These are phyloP conservation scores for Medicago arabica DNA, from an alignment of 306 rosid genomes.

Conservation along the genomic window DNA sequence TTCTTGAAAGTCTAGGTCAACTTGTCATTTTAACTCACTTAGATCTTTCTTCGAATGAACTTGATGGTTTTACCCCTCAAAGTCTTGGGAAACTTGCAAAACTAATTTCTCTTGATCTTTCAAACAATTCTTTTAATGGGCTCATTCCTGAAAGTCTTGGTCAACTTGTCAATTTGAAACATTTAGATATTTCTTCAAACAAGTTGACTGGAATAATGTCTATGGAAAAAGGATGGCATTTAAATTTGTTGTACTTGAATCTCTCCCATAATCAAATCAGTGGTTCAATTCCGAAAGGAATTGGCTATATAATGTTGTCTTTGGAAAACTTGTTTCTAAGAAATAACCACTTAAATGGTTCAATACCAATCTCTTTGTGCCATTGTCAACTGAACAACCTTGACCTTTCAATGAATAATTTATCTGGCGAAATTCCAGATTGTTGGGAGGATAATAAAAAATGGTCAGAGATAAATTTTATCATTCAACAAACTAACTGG, in stretches of 20 bases:
- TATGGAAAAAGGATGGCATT: not conserved
- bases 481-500: slow-evolving; percentile 32
- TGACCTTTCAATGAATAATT: slow-evolving; percentile 36
- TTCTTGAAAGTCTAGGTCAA: not conserved
- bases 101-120: fast-evolving
- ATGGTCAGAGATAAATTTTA: slow-evolving; percentile 14
- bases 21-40: not conserved
- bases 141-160: not conserved
- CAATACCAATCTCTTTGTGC: slow-evolving; percentile 33
- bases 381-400: not conserved
- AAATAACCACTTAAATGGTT: slow-evolving; percentile 35
- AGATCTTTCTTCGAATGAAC: slow-evolving; percentile 10
- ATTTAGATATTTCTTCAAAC: not conserved
- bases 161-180: not conserved
- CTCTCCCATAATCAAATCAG: slow-evolving; percentile 10
- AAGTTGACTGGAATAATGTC: not conserved
- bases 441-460: not conserved
- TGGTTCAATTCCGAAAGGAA: slow-evolving; percentile 11
- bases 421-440: slow-evolving; percentile 35
- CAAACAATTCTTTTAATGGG: not conserved
- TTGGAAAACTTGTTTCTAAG: not conserved
- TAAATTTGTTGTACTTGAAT: not conserved
- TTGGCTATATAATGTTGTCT: not conserved
- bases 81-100: not conserved
- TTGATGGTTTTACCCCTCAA: not conserved